Evolutionary conservation across 352 stramenopile species (phyloP).

Genomic region (Albugo laibachii): DNA sequence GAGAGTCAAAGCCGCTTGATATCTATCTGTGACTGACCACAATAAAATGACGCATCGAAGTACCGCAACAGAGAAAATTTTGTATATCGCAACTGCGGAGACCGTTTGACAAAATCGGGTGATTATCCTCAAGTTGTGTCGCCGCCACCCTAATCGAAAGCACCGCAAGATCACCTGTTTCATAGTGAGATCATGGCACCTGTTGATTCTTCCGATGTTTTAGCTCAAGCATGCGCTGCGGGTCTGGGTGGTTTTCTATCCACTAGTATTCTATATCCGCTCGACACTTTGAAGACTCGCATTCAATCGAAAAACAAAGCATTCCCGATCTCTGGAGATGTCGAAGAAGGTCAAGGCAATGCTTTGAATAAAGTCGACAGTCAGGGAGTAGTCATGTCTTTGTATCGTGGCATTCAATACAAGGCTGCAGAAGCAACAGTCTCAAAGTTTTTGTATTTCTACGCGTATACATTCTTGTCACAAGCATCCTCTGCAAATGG

Average conservation of each 20-base stretch:
- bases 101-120: no score
- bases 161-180: no score
- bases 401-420: constrained; percentile 73
- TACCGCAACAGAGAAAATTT: no score
- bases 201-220: no score
- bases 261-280: constrained; percentile 58
- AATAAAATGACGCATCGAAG: no score
- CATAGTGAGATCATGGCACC: no score
- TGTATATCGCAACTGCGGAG: no score
- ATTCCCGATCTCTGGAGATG: constrained; percentile 19
- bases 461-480: constrained; percentile 68
- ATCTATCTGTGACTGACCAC: no score
- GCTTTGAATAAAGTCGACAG: constrained; percentile 12
- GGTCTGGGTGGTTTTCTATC: constrained; percentile 57
- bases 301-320: constrained; percentile 58
- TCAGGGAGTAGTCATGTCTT: constrained; percentile 16
- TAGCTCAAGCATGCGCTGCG: constrained; percentile 52
- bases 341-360: constrained; percentile 11
- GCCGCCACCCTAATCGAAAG: no score
- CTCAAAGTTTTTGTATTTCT: constrained; percentile 84
- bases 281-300: constrained; percentile 78
- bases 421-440: constrained; percentile 65
- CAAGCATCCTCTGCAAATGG: constrained; percentile 23
- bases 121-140: no score
- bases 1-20: no score